These are phyloP conservation scores for Pinus tabuliformis DNA, from an alignment of 75 land plant species.

Conservation along the genomic window DNA sequence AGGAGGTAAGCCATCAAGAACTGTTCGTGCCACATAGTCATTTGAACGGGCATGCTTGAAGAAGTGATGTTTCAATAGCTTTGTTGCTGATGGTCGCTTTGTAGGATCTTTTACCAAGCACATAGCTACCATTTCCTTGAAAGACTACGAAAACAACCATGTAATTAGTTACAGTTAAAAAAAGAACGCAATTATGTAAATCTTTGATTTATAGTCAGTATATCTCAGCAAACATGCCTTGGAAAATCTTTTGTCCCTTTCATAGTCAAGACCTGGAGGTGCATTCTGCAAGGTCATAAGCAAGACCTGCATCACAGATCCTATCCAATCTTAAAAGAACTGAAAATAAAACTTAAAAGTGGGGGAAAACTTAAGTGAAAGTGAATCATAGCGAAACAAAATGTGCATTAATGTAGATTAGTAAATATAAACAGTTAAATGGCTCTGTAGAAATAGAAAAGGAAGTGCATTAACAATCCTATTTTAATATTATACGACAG, in stretches of 20 bases:
- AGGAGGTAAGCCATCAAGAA: slow-evolving; percentile 78
- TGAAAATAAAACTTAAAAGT: background rate
- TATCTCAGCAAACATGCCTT: slow-evolving; percentile 45
- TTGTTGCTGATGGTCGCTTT: slow-evolving; percentile 83
- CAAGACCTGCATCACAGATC: slow-evolving; percentile 57
- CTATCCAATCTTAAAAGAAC: background rate
- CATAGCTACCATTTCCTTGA: slow-evolving; percentile 96
- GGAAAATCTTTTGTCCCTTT: slow-evolving; percentile 84
- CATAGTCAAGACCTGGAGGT: slow-evolving; percentile 95
- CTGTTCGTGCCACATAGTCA: slow-evolving; percentile 71
- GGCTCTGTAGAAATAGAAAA: too few relatives aligned
- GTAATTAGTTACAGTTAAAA: background rate
- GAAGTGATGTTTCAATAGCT: slow-evolving; percentile 84
- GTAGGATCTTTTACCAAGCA: slow-evolving; percentile 96
- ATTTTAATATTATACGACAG: background rate
- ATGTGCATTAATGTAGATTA: too few relatives aligned
- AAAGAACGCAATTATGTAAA: background rate
- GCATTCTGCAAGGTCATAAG: slow-evolving; percentile 98
- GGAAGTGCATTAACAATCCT: too few relatives aligned
- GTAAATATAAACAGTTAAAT: too few relatives aligned
- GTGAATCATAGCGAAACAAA: too few relatives aligned
- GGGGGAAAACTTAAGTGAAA: background rate
- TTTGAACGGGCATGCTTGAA: slow-evolving; percentile 88
- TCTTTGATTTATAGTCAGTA: background rate
- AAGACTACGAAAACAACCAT: slow-evolving; percentile 49